Conservation (phyloP, 345 rosid species). For the Murraya paniculata region DNA sequence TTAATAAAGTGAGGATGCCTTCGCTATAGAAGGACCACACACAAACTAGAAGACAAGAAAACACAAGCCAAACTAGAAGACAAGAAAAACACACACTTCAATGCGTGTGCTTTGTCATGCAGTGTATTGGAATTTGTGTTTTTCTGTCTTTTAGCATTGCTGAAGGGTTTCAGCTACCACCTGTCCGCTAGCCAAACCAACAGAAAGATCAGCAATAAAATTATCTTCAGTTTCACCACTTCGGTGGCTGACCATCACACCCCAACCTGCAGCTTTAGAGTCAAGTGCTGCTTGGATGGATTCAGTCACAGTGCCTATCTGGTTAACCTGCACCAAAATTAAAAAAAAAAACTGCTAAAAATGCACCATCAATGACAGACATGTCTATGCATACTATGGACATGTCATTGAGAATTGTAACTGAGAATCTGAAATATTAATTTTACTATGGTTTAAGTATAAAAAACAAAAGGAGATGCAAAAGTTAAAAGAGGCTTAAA, state of each 20-base stretch:
- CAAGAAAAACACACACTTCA: too few relatives aligned
- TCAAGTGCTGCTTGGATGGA: constrained; percentile 94
- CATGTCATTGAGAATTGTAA: too few relatives aligned
- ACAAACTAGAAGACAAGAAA: too few relatives aligned
- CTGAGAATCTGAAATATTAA: neutral
- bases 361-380: neutral
- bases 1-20: too few relatives aligned
- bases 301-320: constrained; percentile 94
- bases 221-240: constrained; percentile 99
- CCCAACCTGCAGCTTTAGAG: constrained; percentile 99
- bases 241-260: constrained; percentile 97
- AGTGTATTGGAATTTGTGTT: too few relatives aligned
- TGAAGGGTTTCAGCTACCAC: constrained; percentile 31
- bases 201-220: constrained; percentile 93
- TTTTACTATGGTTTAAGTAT: neutral
- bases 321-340: constrained; percentile 68
- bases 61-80: too few relatives aligned
- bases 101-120: too few relatives aligned
- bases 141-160: neutral
- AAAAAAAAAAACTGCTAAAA: constrained; percentile 6
- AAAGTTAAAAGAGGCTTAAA: neutral
- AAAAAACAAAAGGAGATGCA: neutral
- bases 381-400: neutral
- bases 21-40: too few relatives aligned
- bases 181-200: constrained; percentile 98